Evolutionary conservation across 768 basidiomycete genomes (phyloP).

Genomic region (Lactifluus pinguis): DNA sequence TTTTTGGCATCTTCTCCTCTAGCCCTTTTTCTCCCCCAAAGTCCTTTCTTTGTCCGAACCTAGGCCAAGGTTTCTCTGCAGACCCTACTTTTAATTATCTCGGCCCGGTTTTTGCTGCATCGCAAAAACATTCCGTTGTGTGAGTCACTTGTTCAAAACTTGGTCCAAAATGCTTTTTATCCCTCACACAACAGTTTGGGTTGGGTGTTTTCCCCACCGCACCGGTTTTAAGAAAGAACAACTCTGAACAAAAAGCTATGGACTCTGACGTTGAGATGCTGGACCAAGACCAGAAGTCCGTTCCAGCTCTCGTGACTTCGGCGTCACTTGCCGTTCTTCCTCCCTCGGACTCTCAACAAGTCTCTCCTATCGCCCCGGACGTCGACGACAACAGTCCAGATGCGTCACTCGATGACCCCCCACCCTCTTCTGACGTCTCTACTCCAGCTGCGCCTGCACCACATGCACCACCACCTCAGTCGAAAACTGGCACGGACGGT

Average conservation of each 20-base stretch:
- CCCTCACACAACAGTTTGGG: too few species aligned
- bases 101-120: background rate
- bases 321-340: background rate
- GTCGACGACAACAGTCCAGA: slow-evolving; percentile 3
- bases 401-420: slow-evolving; percentile 19
- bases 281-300: slow-evolving; percentile 8
- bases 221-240: too few species aligned
- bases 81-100: background rate
- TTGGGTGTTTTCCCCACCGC: too few species aligned
- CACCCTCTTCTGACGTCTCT: slow-evolving; percentile 17
- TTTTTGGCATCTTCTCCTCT: slow-evolving; percentile 24
- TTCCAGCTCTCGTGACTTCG: slow-evolving; percentile 4
- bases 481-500: slow-evolving; percentile 17
- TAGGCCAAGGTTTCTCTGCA: too few species aligned
- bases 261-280: slow-evolving; percentile 13
- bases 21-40: background rate
- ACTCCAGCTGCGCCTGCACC: too few species aligned
- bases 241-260: background rate
- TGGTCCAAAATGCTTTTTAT: background rate
- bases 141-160: background rate
- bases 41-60: too few species aligned
- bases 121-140: background rate
- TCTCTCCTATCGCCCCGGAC: slow-evolving; percentile 4
- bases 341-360: slow-evolving; percentile 7
- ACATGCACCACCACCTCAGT: too few species aligned